A percentile compares a stretch with the other conserved stretches of the same genome.
Evolutionary conservation across 768 basidiomycete species (phyloP).

Genomic region (Kwoniella newhampshirensis): DNA sequence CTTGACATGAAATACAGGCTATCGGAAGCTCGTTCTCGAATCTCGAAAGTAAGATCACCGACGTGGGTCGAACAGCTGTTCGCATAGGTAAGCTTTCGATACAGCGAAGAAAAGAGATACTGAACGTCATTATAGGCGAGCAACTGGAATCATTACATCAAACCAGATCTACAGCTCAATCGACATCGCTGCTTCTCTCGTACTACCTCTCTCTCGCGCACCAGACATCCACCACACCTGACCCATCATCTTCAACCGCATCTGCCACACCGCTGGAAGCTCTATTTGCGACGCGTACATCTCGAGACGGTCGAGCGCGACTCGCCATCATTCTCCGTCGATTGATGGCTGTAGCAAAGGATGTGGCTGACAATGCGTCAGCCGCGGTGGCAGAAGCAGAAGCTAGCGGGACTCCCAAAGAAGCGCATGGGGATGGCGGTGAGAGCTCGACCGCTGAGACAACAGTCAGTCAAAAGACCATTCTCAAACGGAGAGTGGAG

Average conservation of each 20-base stretch:
- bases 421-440: constrained; percentile 7
- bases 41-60: constrained; percentile 87
- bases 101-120: background rate
- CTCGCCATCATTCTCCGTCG: constrained; percentile 84
- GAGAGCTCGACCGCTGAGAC: background rate
- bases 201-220: constrained; percentile 86
- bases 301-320: constrained; percentile 80
- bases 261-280: constrained; percentile 75
- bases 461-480: constrained; percentile 59
- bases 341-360: constrained; percentile 82
- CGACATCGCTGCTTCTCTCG: constrained; percentile 87
- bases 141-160: constrained; percentile 92
- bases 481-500: constrained; percentile 68
- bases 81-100: constrained; percentile 68
- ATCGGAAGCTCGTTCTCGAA: constrained; percentile 82
- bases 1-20: no score
- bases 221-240: constrained; percentile 30
- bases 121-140: constrained; percentile 63
- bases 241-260: constrained; percentile 59
- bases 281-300: constrained; percentile 56
- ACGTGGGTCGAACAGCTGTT: constrained; percentile 90
- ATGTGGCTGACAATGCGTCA: constrained; percentile 65
- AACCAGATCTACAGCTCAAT: constrained; percentile 86
- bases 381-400: constrained; percentile 38
- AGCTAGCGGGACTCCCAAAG: constrained; percentile 24